Conservation (phyloP, 2,329 filamentous ascomycete genomes). For the Colletotrichum sidae region DNA sequence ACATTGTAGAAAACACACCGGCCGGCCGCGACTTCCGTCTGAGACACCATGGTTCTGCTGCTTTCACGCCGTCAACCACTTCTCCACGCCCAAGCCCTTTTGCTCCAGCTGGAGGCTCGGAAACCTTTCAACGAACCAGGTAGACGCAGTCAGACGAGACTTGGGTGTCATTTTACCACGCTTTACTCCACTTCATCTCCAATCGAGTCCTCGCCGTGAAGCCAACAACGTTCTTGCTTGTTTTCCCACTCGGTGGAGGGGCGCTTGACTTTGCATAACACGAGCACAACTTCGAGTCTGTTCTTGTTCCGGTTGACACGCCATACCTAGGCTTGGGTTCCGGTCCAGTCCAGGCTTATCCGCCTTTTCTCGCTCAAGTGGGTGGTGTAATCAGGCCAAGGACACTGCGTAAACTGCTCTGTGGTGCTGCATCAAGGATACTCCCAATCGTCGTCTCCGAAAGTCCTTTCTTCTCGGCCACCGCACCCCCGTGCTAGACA, state of each 20-base stretch:
- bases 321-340: neutral
- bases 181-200: slow-evolving; percentile 7
- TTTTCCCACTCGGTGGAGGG: slow-evolving; percentile 11
- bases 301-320: too few species aligned
- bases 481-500: neutral
- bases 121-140: too few species aligned
- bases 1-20: too few species aligned
- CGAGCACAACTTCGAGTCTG: neutral
- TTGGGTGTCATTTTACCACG: neutral
- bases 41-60: too few species aligned
- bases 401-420: slow-evolving; percentile 9
- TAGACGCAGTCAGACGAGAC: too few species aligned
- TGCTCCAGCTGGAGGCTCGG: too few species aligned
- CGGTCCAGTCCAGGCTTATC: neutral
- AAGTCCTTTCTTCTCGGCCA: neutral
- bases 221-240: slow-evolving; percentile 20
- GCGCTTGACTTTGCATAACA: slow-evolving; percentile 20
- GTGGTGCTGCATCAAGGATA: slow-evolving; percentile 1
- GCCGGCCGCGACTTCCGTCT: too few species aligned
- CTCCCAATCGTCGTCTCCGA: neutral
- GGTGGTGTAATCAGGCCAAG: too few species aligned
- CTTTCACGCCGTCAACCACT: too few species aligned
- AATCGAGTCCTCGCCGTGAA: slow-evolving; percentile 12
- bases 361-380: neutral
- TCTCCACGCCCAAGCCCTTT: too few species aligned